Conservation (phyloP, 805 yeast species). For the Saturnispora zaruensis region DNA sequence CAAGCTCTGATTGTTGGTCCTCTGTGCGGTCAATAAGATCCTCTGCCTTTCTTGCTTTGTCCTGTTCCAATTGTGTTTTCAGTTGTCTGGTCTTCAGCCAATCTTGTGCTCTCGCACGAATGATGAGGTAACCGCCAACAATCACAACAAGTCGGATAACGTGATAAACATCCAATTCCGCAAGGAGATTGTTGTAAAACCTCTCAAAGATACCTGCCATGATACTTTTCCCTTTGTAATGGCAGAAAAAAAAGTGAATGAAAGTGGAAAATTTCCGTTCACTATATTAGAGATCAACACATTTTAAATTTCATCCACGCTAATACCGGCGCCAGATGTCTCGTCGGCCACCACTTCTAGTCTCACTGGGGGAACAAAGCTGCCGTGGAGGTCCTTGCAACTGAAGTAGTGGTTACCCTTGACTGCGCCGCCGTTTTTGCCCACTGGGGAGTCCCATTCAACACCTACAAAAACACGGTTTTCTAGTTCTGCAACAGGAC, state of each 20-base stretch:
- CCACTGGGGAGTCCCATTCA: constrained; percentile 76
- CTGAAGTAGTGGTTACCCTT: constrained; percentile 53
- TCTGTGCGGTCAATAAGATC: constrained; percentile 29
- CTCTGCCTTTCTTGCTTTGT: constrained; percentile 34
- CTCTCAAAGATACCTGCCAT: constrained; percentile 3
- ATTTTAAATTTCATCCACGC: constrained; percentile 5
- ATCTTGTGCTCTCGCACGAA: constrained; percentile 48
- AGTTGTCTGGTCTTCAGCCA: constrained; percentile 51
- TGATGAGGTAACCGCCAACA: constrained; percentile 54
- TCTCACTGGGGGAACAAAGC: constrained; percentile 62
- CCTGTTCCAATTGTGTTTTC: constrained; percentile 38
- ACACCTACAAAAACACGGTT: constrained; percentile 72
- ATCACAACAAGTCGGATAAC: constrained; percentile 40
- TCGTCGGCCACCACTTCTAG: constrained; percentile 52
- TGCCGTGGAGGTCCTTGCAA: constrained; percentile 54
- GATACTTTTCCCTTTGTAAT: not conserved
- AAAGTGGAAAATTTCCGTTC: not conserved
- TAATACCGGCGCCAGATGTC: not conserved
- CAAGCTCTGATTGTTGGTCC: constrained; percentile 20
- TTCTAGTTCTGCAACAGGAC: constrained; percentile 55
- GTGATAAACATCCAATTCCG: constrained; percentile 37
- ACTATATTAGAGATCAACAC: not conserved
- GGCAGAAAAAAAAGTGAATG: not conserved
- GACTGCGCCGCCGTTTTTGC: constrained; percentile 76
- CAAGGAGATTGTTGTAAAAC: constrained; percentile 19